Conservation (phyloP, 768 basidiomycete genomes). For the Mycena amicta region DNA sequence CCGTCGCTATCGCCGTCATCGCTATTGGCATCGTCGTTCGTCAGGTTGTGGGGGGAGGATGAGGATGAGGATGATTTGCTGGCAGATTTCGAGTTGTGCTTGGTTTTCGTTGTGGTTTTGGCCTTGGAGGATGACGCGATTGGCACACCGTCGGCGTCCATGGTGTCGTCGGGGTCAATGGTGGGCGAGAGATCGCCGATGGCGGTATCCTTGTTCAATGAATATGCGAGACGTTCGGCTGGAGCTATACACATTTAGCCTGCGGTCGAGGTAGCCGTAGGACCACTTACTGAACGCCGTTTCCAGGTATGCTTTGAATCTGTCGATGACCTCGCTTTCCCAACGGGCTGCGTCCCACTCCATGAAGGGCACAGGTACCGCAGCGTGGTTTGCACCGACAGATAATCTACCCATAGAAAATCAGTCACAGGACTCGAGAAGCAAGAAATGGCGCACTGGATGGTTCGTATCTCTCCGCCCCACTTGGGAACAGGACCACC, state of each 20-base stretch:
- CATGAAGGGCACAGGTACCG: neutral
- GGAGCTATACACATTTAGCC: neutral
- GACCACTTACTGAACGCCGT: neutral
- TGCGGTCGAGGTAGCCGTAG: no score
- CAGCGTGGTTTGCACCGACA: neutral
- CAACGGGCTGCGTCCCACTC: neutral
- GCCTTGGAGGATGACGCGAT: no score
- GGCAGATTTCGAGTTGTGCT: neutral
- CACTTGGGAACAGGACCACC: neutral
- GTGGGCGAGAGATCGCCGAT: no score
- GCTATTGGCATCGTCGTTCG: neutral
- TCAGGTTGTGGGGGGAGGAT: neutral
- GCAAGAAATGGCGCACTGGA: neutral
- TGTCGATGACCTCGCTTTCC: neutral
- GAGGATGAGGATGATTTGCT: neutral
- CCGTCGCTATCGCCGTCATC: constrained; percentile 29
- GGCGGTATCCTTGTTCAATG: neutral
- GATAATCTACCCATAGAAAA: neutral
- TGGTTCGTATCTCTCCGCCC: neutral
- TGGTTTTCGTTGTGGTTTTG: no score
- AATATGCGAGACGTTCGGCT: neutral
- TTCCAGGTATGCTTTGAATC: neutral
- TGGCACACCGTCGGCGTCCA: no score
- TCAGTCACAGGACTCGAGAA: neutral
- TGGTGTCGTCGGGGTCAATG: no score